Base-by-base conservation (phyloP, 2,329 filamentous ascomycete genomes). In the Aspergillus sp. region DNA sequence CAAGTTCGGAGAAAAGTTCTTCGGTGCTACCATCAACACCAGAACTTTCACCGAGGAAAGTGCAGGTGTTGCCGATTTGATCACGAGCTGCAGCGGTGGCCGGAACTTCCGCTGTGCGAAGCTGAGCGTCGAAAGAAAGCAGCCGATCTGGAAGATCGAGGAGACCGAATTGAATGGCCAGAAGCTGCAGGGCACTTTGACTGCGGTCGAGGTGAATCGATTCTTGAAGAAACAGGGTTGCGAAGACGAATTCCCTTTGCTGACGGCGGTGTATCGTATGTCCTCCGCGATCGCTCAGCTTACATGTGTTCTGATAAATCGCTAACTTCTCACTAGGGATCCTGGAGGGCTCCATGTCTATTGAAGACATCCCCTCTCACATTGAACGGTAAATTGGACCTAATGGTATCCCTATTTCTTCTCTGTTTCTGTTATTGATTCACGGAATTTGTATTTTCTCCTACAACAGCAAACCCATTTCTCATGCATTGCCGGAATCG, bases 41-140 rank as follows among this genome's bases (percentile, higher is more conserved):
- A 84, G 82, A 52, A 99, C 94, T 0, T 97, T 99, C 70, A 97
- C 93, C n/a, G 91, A 96, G 69, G 90, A 96, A 70, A 95, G 89
- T 62, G 92, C 90, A 20, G 94, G 94, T 60, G 91, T 97, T 36
- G 94, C 94, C 24, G 94, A 99, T 73, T 77, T 99, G 60, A 95
- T 99, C 68, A 97, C 94, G 1, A 94, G 88, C 51, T 97, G 91
- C 75, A 89, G 86, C 48, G 90, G 91, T 56, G 94, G 94, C 11
- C 84, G 94, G 55, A 99, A 99, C 76, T 95, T 94, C 78, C 86
- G 89, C 52, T 97, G 93, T 72, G 93, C 94, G 46, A 95, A 88
- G 80, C 85, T 92, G 78, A 86, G 89, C 22, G 84, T 96, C 30
- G 83, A 92, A 76, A 84, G 87, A 66, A 87, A 88, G 26, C 79